These are phyloP conservation scores for Amanita jacksonii DNA, from an alignment of 768 basidiomycete genomes.

Conservation along the genomic window DNA sequence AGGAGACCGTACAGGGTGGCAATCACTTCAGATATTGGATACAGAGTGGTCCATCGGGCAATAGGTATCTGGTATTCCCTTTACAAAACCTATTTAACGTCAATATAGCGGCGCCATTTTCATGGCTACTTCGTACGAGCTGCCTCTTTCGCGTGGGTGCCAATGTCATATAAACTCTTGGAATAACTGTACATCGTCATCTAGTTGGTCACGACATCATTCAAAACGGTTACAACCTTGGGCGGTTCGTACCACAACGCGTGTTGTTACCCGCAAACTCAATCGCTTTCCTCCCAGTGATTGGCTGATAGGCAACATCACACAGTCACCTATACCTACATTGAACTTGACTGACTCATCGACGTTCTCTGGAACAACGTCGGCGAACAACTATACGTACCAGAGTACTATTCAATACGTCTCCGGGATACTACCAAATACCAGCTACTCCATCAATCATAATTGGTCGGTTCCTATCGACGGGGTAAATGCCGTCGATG, in stretches of 20 bases:
- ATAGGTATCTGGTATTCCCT: conserved; percentile 33
- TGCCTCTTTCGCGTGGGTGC: conserved; percentile 46
- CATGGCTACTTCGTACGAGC: conserved; percentile 67
- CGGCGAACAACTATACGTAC: conserved; percentile 63
- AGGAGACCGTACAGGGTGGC: conserved; percentile 79
- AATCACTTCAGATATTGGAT: conserved; percentile 86
- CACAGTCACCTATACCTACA: conserved; percentile 39
- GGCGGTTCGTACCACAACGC: conserved; percentile 33
- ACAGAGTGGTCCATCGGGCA: conserved; percentile 55
- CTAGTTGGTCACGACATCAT: conserved; percentile 63
- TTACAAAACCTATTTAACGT: conserved; percentile 15
- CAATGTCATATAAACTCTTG: no score
- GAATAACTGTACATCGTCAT: neutral
- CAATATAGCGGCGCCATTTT: conserved; percentile 53
- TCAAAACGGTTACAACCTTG: conserved; percentile 73
- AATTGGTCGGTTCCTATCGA: conserved; percentile 39
- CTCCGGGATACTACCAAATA: conserved; percentile 60
- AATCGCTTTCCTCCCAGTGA: conserved; percentile 42
- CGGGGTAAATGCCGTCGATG: conserved; percentile 65
- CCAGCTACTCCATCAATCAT: conserved; percentile 65
- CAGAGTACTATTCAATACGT: conserved; percentile 58
- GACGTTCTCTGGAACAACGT: conserved; percentile 54
- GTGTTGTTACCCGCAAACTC: neutral
- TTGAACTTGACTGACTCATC: conserved; percentile 44
- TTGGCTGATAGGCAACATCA: conserved; percentile 80